Evolutionary conservation across 805 yeast species (phyloP).

Genomic region (Yarrowia porcina): DNA sequence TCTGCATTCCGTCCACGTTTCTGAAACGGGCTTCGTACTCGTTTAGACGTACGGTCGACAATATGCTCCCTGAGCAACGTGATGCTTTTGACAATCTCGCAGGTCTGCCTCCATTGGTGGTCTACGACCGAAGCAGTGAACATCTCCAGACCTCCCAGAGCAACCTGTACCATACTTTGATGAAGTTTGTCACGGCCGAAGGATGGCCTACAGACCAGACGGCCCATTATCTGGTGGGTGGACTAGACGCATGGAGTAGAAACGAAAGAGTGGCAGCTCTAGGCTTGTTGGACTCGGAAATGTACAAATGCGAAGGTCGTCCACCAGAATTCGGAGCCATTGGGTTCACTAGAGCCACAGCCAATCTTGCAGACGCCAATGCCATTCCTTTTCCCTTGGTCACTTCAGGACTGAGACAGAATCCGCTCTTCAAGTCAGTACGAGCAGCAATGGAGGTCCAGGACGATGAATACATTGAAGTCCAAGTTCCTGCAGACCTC

Average conservation of each 20-base stretch:
- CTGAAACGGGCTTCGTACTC: conserved; percentile 72
- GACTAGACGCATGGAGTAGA: conserved; percentile 27
- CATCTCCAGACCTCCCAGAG: conserved; percentile 28
- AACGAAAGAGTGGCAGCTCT: background rate
- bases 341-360: conserved; percentile 27
- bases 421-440: conserved; percentile 27
- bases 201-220: conserved; percentile 29
- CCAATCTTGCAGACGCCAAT: conserved; percentile 30
- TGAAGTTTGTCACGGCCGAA: conserved; percentile 35
- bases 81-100: conserved; percentile 32
- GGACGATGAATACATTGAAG: conserved; percentile 31
- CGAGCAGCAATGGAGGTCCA: conserved; percentile 33
- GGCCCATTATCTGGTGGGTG: conserved; percentile 36
- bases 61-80: conserved; percentile 39
- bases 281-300: background rate
- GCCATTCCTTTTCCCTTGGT: conserved; percentile 31
- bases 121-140: conserved; percentile 48
- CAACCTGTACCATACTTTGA: conserved; percentile 33
- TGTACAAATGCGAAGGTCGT: conserved; percentile 6
- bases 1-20: conserved; percentile 87
- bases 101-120: conserved; percentile 38
- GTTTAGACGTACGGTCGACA: conserved; percentile 42
- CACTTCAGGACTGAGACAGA: conserved; percentile 33
- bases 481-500: conserved; percentile 31
- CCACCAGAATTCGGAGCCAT: conserved; percentile 23